Conservation (phyloP, 768 basidiomycete species). For the Lentinula edodes region DNA sequence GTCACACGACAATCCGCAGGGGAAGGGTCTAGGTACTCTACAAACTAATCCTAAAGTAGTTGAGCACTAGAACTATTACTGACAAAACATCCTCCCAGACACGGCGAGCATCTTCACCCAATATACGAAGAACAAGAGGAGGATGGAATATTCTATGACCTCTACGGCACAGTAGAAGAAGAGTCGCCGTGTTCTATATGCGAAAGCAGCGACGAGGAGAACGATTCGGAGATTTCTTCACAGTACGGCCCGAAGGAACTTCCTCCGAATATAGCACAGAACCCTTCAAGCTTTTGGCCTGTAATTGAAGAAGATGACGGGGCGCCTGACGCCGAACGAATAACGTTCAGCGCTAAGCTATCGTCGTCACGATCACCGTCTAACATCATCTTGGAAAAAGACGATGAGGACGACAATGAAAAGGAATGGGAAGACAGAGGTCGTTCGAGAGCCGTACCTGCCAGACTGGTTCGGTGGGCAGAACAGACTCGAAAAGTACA, state of each 20-base stretch:
- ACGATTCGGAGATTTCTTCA: neutral
- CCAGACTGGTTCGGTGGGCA: neutral
- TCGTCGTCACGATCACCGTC: neutral
- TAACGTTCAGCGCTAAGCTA: neutral
- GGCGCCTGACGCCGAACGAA: too few species aligned
- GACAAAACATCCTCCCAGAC: neutral
- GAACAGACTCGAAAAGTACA: neutral
- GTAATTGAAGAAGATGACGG: conserved; percentile 1
- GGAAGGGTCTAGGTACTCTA: neutral
- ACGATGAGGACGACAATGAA: neutral
- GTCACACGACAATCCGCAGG: neutral
- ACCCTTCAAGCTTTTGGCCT: neutral
- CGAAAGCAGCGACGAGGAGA: neutral
- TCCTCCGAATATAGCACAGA: neutral
- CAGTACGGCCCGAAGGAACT: neutral
- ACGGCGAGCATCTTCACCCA: neutral
- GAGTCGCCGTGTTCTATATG: neutral
- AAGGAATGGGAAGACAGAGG: neutral
- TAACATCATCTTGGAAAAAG: neutral
- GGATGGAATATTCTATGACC: conserved; percentile 1
- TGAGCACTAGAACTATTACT: too few species aligned
- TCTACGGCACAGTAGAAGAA: neutral
- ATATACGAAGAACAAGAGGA: conserved; percentile 2
- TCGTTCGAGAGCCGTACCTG: conserved; percentile 3
- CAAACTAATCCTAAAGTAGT: neutral